Conservation (phyloP, 768 basidiomycete genomes). For the Kwoniella botswanensis region DNA sequence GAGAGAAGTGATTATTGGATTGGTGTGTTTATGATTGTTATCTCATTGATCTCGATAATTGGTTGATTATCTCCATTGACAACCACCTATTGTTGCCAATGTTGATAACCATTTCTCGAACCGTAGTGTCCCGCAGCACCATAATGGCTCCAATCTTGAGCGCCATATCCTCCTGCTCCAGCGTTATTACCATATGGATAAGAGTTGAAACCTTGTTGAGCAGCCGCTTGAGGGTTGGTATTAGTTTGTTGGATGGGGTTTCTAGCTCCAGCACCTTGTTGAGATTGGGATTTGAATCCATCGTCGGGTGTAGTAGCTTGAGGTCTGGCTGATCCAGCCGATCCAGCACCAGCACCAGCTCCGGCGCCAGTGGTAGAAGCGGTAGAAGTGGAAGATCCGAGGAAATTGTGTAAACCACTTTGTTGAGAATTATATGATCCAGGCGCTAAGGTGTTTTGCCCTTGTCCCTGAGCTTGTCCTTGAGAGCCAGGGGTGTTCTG, state of each 20-base stretch:
- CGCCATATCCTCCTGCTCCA: conserved; percentile 36
- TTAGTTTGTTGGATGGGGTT: conserved; percentile 4
- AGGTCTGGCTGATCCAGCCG: conserved; percentile 24
- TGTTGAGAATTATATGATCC: conserved; percentile 27
- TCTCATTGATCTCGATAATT: too few species aligned
- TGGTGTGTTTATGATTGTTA: too few species aligned
- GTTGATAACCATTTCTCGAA: conserved; percentile 42
- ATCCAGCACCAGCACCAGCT: conserved; percentile 8
- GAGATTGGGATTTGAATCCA: conserved; percentile 35
- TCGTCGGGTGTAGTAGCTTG: conserved; percentile 44
- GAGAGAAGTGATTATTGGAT: too few species aligned
- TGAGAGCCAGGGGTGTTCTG: conserved; percentile 22
- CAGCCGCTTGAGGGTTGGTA: conserved; percentile 19
- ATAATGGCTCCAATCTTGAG: conserved; percentile 53
- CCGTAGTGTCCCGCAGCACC: conserved; percentile 31
- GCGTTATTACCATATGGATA: conserved; percentile 43
- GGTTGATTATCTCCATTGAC: too few species aligned
- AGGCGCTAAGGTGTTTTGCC: conserved; percentile 14
- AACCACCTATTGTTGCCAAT: conserved; percentile 46
- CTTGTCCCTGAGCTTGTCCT: not conserved
- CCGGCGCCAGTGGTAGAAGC: conserved; percentile 12
- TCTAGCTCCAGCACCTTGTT: conserved; percentile 11
- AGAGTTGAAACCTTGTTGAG: conserved; percentile 23
- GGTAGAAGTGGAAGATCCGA: conserved; percentile 39
- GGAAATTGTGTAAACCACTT: conserved; percentile 43